These are phyloP conservation scores for Colletotrichum orbiculare DNA, from an alignment of 2,329 filamentous ascomycete species.

Conservation along the genomic window DNA sequence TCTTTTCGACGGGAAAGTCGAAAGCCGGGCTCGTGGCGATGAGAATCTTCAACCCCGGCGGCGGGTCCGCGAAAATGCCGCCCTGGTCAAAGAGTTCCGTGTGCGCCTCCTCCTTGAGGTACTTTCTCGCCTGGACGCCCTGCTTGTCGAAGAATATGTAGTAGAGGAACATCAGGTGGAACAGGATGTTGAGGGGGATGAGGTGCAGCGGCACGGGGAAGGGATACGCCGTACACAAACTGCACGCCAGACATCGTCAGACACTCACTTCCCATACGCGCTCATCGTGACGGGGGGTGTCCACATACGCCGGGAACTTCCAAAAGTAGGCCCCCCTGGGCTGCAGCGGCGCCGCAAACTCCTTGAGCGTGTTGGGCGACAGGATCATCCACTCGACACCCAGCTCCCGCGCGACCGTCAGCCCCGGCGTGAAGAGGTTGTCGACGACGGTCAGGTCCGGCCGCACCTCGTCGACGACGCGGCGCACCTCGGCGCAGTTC, in stretches of 20 bases:
- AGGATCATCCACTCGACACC: slow-evolving; percentile 3
- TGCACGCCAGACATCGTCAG: neutral
- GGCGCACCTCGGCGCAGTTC: slow-evolving; percentile 17
- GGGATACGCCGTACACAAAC: slow-evolving; percentile 1
- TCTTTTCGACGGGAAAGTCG: slow-evolving; percentile 51
- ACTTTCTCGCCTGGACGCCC: neutral
- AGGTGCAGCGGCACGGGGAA: slow-evolving; percentile 15
- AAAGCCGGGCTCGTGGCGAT: slow-evolving; percentile 44
- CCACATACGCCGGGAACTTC: slow-evolving; percentile 48
- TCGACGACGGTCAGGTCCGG: slow-evolving; percentile 29
- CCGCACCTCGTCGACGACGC: slow-evolving; percentile 12
- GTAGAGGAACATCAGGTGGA: neutral
- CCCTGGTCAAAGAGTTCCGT: neutral
- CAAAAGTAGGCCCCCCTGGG: slow-evolving; percentile 41
- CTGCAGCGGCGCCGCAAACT: neutral
- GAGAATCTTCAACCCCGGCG: slow-evolving; percentile 37
- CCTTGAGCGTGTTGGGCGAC: slow-evolving; percentile 1
- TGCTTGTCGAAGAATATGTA: neutral
- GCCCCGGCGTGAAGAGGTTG: slow-evolving; percentile 30
- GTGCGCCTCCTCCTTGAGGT: neutral
- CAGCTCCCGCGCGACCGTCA: slow-evolving; percentile 27
- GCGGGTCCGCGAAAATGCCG: neutral
- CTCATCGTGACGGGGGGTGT: no score
- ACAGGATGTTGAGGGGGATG: slow-evolving; percentile 10
- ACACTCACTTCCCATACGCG: slow-evolving; percentile 35